Conservation (phyloP, 495 filamentous ascomycete genomes). For the Letharia columbiana region DNA sequence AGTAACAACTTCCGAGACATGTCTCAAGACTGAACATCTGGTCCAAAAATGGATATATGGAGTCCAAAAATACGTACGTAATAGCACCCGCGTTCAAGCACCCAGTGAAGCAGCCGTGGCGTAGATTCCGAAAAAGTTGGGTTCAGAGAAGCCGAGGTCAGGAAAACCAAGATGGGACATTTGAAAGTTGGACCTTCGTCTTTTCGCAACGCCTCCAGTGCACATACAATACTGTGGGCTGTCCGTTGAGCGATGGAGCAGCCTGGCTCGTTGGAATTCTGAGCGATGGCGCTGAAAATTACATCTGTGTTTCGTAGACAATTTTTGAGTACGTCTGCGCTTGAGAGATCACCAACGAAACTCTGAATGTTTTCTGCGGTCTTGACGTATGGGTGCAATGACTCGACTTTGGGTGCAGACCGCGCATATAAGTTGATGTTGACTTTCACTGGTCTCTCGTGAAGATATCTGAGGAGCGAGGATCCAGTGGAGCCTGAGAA, state of each 20-base stretch:
- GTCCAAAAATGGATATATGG: too few species aligned
- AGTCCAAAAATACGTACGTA: neutral
- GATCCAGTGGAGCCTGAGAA: conserved; percentile 5
- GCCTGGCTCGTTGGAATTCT: conserved; percentile 10
- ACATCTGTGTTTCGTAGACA: conserved; percentile 6
- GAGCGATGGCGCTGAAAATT: conserved; percentile 12
- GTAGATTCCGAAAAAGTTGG: neutral
- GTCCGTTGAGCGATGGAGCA: conserved; percentile 7
- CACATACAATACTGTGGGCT: conserved; percentile 6
- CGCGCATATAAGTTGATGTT: conserved; percentile 13
- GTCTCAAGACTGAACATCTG: too few species aligned
- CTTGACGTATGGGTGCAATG: conserved; percentile 5
- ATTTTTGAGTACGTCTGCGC: conserved; percentile 2
- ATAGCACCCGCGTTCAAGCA: conserved; percentile 4
- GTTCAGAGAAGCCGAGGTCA: conserved; percentile 9
- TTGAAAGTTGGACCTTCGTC: conserved; percentile 1
- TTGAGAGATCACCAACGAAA: conserved; percentile 10
- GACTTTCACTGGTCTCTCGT: conserved; percentile 1
- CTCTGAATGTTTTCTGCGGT: neutral
- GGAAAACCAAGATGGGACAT: conserved; percentile 5
- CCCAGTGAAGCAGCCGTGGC: conserved; percentile 8
- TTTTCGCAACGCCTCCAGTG: conserved; percentile 1
- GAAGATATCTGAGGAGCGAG: conserved; percentile 12
- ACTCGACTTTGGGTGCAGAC: conserved; percentile 12
- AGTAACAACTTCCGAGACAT: too few species aligned